Conservation (phyloP, 176 grass and related monocot species). For the Raddia guianensis region DNA sequence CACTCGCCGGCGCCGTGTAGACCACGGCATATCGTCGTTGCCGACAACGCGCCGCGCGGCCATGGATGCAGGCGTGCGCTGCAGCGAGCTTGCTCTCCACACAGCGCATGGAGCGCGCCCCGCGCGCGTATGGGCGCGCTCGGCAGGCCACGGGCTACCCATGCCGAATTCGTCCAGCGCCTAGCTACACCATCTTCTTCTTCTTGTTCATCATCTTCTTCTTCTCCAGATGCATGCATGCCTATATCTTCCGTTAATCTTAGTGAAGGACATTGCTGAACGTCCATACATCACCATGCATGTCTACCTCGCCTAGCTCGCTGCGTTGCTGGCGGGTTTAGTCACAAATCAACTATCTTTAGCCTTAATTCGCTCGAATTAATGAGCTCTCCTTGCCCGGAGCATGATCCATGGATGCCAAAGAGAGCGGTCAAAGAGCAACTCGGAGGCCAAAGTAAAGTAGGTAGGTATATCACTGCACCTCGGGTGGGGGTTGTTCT, state of each 20-base stretch:
- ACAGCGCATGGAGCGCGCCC: not conserved
- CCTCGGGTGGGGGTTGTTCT: constrained; percentile 80
- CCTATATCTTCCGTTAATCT: not conserved
- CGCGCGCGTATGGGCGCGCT: not conserved
- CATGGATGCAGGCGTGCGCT: not conserved
- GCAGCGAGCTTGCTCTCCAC: not conserved
- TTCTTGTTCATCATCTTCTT: not conserved
- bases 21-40: not conserved
- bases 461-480: not conserved
- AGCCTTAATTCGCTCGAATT: not conserved
- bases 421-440: not conserved
- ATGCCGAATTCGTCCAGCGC: not conserved
- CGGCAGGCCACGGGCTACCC: not conserved
- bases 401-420: not conserved
- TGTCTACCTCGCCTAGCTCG: not conserved
- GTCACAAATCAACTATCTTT: not conserved
- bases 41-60: constrained; percentile 5
- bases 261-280: not conserved
- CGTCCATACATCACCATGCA: not conserved
- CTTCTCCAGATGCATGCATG: not conserved
- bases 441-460: not conserved
- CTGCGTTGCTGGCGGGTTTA: not conserved
- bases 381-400: not conserved
- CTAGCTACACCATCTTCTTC: not conserved
- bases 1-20: not conserved